Conservation (phyloP, 2,329 filamentous ascomycete species). For the Cordyceps sp. region DNA sequence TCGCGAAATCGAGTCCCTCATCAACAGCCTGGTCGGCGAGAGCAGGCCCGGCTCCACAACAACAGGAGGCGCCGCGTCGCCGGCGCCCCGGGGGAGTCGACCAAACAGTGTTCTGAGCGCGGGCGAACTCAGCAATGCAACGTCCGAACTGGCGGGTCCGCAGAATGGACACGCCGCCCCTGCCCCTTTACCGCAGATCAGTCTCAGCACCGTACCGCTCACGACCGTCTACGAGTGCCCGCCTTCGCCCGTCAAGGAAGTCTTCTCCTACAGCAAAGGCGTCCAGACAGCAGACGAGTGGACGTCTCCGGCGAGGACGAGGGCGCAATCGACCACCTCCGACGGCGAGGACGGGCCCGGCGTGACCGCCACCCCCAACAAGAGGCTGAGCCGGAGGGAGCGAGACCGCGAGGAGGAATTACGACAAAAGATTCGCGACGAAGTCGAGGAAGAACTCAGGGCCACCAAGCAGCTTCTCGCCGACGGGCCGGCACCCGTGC, state of each 20-base stretch:
- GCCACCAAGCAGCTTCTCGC: slow-evolving; percentile 46
- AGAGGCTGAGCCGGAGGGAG: slow-evolving; percentile 62
- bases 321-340: slow-evolving; percentile 24
- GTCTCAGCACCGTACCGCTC: slow-evolving; percentile 55
- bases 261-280: slow-evolving; percentile 93
- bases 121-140: slow-evolving; percentile 64
- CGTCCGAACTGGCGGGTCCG: slow-evolving; percentile 41
- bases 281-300: slow-evolving; percentile 79
- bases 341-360: slow-evolving; percentile 45
- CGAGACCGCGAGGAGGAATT: slow-evolving; percentile 80
- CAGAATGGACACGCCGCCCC: slow-evolving; percentile 21
- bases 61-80: slow-evolving; percentile 46
- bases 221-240: slow-evolving; percentile 69
- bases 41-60: slow-evolving; percentile 54
- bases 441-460: slow-evolving; percentile 85
- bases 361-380: slow-evolving; percentile 43
- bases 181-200: slow-evolving; percentile 42
- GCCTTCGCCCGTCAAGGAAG: slow-evolving; percentile 59
- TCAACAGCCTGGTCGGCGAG: slow-evolving; percentile 68
- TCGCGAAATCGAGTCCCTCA: slow-evolving; percentile 69
- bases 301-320: slow-evolving; percentile 34
- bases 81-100: slow-evolving; percentile 53
- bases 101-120: slow-evolving; percentile 77
- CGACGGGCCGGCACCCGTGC: slow-evolving; percentile 20
- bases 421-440: slow-evolving; percentile 63